Conservation (phyloP, 257 asterid genomes). For the Solanum verrucosum region DNA sequence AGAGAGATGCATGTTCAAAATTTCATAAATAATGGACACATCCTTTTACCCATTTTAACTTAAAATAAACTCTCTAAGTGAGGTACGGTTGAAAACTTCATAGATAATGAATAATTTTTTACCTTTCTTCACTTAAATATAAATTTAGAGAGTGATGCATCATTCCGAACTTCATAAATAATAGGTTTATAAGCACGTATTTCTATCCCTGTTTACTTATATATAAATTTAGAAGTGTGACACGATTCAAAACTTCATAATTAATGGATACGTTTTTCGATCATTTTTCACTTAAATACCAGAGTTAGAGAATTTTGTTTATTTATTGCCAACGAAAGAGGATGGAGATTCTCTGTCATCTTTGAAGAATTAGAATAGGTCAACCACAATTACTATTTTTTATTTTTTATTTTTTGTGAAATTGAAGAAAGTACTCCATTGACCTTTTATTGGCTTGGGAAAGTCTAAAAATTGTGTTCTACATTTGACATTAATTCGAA, state of each 20-base stretch:
- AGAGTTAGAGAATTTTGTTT: not conserved
- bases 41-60: not conserved
- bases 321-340: not conserved
- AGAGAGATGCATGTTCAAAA: not conserved
- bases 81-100: too few relatives aligned
- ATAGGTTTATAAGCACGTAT: not conserved
- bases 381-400: not conserved
- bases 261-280: not conserved
- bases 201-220: too few relatives aligned
- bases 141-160: not conserved
- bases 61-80: too few relatives aligned
- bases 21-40: not conserved
- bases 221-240: not conserved
- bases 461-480: not conserved
- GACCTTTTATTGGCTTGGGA: not conserved
- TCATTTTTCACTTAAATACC: not conserved
- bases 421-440: not conserved
- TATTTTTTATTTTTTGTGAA: not conserved
- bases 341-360: not conserved
- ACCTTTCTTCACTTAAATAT: not conserved
- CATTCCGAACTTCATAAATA: not conserved
- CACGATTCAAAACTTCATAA: not conserved
- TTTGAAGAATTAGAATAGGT: not conserved
- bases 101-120: too few relatives aligned
- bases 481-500: not conserved